A percentile compares a stretch with the other conserved stretches of the same genome.
These are phyloP conservation scores for Cyphellophora europaea DNA, from an alignment of 2,329 filamentous ascomycete genomes.

Conservation along the genomic window DNA sequence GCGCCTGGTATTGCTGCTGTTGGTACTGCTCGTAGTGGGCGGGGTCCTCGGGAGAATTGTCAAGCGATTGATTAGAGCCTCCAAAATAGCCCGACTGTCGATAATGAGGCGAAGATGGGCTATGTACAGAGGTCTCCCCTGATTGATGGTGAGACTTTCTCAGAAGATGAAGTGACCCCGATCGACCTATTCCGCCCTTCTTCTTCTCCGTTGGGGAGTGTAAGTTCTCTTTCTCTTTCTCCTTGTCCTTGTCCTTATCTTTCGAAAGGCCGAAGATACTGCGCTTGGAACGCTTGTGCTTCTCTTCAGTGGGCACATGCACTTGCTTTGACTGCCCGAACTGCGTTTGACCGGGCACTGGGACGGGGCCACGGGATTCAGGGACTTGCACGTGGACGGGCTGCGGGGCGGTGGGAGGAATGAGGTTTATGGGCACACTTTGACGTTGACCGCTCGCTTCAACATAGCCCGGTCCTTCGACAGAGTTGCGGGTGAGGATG, in stretches of 20 bases:
- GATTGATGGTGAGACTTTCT: slow-evolving; percentile 9
- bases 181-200: slow-evolving; percentile 10
- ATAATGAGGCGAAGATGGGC: not conserved
- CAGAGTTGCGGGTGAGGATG: not conserved
- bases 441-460: slow-evolving; percentile 14
- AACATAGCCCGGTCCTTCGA: slow-evolving; percentile 8
- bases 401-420: slow-evolving; percentile 11
- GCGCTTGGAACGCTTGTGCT: slow-evolving; percentile 15
- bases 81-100: not conserved
- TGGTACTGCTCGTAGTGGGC: slow-evolving; percentile 9
- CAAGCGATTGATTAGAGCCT: not conserved
- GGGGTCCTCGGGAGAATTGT: not conserved
- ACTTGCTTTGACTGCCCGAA: slow-evolving; percentile 16
- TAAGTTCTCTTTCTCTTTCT: slow-evolving; percentile 14
- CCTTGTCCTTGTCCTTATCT: slow-evolving; percentile 17
- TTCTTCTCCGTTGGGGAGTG: slow-evolving; percentile 6
- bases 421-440: slow-evolving; percentile 10
- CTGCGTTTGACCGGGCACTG: slow-evolving; percentile 14
- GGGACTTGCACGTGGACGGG: slow-evolving; percentile 9
- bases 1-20: slow-evolving; percentile 2
- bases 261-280: slow-evolving; percentile 15
- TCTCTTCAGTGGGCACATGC: slow-evolving; percentile 11
- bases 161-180: slow-evolving; percentile 17
- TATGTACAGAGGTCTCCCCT: not conserved
- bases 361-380: slow-evolving; percentile 8